phyloP scores from a whole-genome alignment of 140 eudicot genomes.

The Senecio squalidus region DNA sequence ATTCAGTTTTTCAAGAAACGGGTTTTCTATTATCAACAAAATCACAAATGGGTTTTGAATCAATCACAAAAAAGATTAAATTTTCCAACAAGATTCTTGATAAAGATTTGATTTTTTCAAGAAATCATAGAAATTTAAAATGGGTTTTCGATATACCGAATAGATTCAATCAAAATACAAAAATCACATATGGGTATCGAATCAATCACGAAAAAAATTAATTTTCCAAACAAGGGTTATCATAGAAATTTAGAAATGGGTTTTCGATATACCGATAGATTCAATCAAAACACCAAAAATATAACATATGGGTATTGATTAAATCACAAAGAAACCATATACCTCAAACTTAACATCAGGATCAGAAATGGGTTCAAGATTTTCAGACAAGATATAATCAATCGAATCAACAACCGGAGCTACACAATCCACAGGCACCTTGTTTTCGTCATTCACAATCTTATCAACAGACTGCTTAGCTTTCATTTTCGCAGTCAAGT shows the following conservation, averaged over 20 bases:
- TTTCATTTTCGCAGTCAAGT: constrained; percentile 23
- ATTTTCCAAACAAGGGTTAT: not conserved
- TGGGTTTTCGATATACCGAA: not conserved
- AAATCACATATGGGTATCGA: constrained; percentile 10
- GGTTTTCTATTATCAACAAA: no score
- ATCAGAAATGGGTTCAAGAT: constrained; percentile 55
- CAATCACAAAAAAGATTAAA: not conserved
- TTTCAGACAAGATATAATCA: constrained; percentile 70
- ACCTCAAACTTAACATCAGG: constrained; percentile 60
- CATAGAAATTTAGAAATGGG: not conserved
- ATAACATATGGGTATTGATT: no score
- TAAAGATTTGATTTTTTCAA: no score
- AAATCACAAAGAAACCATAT: not conserved
- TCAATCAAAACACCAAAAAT: no score
- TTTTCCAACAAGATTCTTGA: not conserved
- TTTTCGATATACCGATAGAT: no score
- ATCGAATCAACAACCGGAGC: constrained; percentile 41
- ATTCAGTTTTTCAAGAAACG: not conserved
- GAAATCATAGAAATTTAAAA: not conserved
- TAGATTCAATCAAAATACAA: not conserved
- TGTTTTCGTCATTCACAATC: constrained; percentile 53
- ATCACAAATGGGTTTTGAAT: not conserved
- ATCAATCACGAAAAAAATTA: not conserved
- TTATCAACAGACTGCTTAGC: constrained; percentile 24
- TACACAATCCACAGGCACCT: constrained; percentile 35